Evolutionary conservation across 257 asterid species (phyloP), one percentile per base, ranked within the genome.

Genomic region (Fraxinus quadrangulata): DNA sequence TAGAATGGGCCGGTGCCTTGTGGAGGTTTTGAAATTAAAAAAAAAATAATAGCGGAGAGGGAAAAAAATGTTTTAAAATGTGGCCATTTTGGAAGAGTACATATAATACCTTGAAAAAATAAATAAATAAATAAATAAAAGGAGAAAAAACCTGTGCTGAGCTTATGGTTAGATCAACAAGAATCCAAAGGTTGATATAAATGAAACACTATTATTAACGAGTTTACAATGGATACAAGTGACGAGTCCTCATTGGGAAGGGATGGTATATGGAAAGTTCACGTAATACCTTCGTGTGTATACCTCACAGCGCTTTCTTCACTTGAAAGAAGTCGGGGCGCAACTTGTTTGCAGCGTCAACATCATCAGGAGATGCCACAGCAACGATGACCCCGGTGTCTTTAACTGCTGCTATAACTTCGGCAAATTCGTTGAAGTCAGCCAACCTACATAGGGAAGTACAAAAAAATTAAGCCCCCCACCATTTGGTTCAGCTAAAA

Each of bases 361-460:
- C 89, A 19, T 93, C 99, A 0, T 90, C 96, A 2, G 90, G 90
- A 19, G 99, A 93, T 9, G 99, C 97, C 75, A 96, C 99, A 12
- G 96, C 96, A 67, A 93, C 98, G 77, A 85, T 93, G 28, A 92
- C 92, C 6, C 98, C 98, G 79, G 84, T 87, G 84, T 87, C 92
- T 83, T 93, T 93, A 33, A 96, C 97, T 45, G 86, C 75, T 81
- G 90, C 91, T 45, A 96, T 40, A n/a, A 86, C 85, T 63, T 87
- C 95, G 5, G 91, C 99, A 75, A 96, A 93, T 81, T 92, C 98
- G 88, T 88, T 92, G 94, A 96, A 96, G 82, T 96, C 98, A 7
- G 67, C 75, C 92, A 96, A 79, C 87, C 98, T 96, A 72, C 63
- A 70, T 13, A 56, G 23, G 21, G 9, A 71, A 70, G 67, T 34